Evolutionary conservation across 768 basidiomycete species (phyloP).

Genomic region (Pleurotus tuber-regium): DNA sequence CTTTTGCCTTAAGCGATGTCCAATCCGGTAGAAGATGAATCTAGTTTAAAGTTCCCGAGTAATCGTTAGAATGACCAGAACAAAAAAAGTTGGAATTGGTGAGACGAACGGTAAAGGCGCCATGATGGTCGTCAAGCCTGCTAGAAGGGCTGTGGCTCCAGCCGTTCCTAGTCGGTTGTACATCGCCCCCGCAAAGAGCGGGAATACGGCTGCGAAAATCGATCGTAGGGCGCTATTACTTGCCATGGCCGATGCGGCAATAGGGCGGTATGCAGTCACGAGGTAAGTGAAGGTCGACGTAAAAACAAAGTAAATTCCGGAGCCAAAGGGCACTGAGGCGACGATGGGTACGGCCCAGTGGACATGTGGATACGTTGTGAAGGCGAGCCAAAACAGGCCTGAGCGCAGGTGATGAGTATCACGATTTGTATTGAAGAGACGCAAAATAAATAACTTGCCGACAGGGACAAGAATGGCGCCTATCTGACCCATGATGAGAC

Average conservation of each 20-base stretch:
- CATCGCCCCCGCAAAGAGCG: slow-evolving; percentile 63
- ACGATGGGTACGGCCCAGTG: slow-evolving; percentile 71
- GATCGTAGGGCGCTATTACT: slow-evolving; percentile 64
- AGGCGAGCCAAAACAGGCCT: slow-evolving; percentile 65
- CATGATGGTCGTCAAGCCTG: slow-evolving; percentile 59
- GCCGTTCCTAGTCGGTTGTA: slow-evolving; percentile 68
- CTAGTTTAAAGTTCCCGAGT: slow-evolving; percentile 21
- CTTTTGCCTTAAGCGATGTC: slow-evolving; percentile 39
- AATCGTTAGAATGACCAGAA: neutral
- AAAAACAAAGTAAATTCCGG: slow-evolving; percentile 65
- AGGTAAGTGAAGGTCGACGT: slow-evolving; percentile 71
- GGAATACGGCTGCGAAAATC: slow-evolving; percentile 60
- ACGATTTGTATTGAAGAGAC: slow-evolving; percentile 44
- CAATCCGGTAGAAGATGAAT: slow-evolving; percentile 47
- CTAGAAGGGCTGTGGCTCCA: slow-evolving; percentile 70
- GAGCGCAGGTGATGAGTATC: slow-evolving; percentile 36
- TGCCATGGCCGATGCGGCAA: slow-evolving; percentile 67
- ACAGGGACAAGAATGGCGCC: slow-evolving; percentile 68
- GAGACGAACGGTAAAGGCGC: slow-evolving; percentile 56
- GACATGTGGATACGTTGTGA: slow-evolving; percentile 43
- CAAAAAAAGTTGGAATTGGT: neutral
- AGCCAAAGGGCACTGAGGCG: slow-evolving; percentile 63
- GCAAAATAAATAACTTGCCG: slow-evolving; percentile 41
- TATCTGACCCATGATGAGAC: slow-evolving; percentile 62
- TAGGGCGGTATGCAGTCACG: slow-evolving; percentile 65